Base-by-base conservation (phyloP, 768 basidiomycete species). In the Panellus pusillus region DNA sequence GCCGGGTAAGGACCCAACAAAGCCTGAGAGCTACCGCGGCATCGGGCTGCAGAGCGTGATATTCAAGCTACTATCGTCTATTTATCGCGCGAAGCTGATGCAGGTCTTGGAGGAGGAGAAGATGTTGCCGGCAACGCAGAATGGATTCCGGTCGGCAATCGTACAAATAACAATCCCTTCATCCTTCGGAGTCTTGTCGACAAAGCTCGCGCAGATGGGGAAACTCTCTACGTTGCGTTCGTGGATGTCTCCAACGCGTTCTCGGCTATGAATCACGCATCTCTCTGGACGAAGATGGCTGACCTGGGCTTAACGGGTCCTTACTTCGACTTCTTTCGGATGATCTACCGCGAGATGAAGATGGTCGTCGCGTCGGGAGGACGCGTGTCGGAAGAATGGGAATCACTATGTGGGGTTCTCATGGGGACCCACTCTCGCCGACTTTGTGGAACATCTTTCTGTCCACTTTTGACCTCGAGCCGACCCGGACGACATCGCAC, bases 221-320 rank as follows among this genome's bases (percentile, higher is more conserved):
- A 57, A 20, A 14, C 64, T n/a, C 11, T 55, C 67, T 68, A 57
- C 54, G 61, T 66, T 5, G 57, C 48, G 13, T 65, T 63, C 40
- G 57, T 62, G 13, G 66, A 69, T 48, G 28, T 67, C 9, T 65
- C 54, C 8, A 72, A 73, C 64, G 71, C 71, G 15, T 73, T 72
- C 53, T 70, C 72, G 0, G 70, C 66, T 0, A 63, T 63, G 46
- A 38, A 47, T 35, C 36, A 7, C 35, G n/a, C 32, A 4, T 37
- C 36, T 3, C 15, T 47, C 19, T 47, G 46, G 46, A n/a, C 18
- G 14, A 47, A 38, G 36, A 36, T 47, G 36, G 35, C 19, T 9
- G 9, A 38, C 7, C 46, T 47, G 9, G 6, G 32, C 2, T 7
- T 35, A 7, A 35, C 32, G 3, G 32, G 32, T 3, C 32, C 32